Evolutionary conservation across 2,329 filamentous ascomycete species (phyloP).

Genomic region (Neurospora sp.): DNA sequence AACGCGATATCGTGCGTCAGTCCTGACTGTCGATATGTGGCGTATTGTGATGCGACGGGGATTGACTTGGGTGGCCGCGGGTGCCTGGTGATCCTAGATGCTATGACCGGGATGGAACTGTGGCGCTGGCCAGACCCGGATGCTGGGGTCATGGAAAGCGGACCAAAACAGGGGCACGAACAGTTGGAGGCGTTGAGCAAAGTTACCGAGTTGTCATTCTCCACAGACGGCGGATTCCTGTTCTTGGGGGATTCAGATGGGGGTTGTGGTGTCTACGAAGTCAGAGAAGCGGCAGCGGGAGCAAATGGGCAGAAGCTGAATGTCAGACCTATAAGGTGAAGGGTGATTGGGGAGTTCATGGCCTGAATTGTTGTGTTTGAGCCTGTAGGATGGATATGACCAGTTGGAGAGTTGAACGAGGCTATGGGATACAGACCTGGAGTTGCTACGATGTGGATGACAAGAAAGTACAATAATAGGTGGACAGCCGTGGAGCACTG

Average conservation of each 20-base stretch:
- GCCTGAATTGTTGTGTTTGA: background rate
- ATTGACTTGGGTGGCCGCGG: constrained; percentile 24
- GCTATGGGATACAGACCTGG: background rate
- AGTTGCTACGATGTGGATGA: background rate
- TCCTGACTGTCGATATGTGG: constrained; percentile 31
- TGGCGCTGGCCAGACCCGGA: constrained; percentile 29
- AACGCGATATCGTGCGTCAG: constrained; percentile 29
- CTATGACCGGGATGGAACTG: constrained; percentile 25
- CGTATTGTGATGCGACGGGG: constrained; percentile 28
- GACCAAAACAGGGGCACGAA: constrained; percentile 17
- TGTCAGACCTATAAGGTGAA: background rate
- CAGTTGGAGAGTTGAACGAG: background rate
- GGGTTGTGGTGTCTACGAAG: constrained; percentile 26
- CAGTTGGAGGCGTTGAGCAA: constrained; percentile 25
- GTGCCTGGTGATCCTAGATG: constrained; percentile 28
- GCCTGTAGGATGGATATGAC: background rate
- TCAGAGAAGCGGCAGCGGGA: constrained; percentile 17
- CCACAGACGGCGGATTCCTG: constrained; percentile 26
- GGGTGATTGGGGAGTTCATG: background rate
- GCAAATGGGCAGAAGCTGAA: background rate
- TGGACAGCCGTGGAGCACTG: background rate
- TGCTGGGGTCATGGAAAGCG: constrained; percentile 16
- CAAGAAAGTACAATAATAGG: background rate
- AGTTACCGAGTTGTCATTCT: constrained; percentile 30
- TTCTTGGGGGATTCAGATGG: constrained; percentile 27